Conservation (phyloP, 2,329 filamentous ascomycete species). For the Cladophialophora bantiana region DNA sequence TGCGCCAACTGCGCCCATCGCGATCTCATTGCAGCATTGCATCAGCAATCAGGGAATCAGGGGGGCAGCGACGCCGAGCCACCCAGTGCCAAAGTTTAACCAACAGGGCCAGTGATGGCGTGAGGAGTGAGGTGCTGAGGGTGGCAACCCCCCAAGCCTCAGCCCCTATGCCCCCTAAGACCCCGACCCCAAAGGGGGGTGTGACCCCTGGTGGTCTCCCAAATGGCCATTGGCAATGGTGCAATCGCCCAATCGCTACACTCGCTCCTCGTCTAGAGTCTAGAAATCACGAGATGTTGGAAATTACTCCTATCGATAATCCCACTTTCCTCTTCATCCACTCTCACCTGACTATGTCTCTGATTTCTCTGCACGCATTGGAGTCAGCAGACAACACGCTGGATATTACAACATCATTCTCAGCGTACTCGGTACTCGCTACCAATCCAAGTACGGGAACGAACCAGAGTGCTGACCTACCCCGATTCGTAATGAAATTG, state of each 20-base stretch:
- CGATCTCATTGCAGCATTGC: background rate
- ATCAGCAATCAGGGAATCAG: conserved; percentile 9
- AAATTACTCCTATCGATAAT: conserved; percentile 1
- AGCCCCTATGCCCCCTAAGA: background rate
- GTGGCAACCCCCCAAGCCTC: background rate
- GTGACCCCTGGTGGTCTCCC: background rate
- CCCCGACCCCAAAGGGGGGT: background rate
- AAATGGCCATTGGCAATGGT: conserved; percentile 2
- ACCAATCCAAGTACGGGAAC: too few relatives aligned
- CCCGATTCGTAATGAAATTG: too few relatives aligned
- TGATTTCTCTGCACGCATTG: background rate
- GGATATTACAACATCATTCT: background rate
- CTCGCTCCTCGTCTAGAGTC: background rate
- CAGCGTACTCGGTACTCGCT: too few relatives aligned
- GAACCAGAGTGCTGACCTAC: too few relatives aligned
- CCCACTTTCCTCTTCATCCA: conserved; percentile 2
- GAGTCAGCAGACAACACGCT: background rate
- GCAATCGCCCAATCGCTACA: conserved; percentile 1
- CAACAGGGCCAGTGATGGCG: background rate
- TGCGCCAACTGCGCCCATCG: conserved; percentile 16
- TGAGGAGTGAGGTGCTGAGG: background rate
- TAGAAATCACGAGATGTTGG: background rate
- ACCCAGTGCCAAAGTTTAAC: conserved; percentile 9
- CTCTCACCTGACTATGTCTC: conserved; percentile 2
- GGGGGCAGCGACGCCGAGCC: conserved; percentile 20